Evolutionary conservation across 495 filamentous ascomycete species (phyloP).

Genomic region (Sabuloglossum arenarium): DNA sequence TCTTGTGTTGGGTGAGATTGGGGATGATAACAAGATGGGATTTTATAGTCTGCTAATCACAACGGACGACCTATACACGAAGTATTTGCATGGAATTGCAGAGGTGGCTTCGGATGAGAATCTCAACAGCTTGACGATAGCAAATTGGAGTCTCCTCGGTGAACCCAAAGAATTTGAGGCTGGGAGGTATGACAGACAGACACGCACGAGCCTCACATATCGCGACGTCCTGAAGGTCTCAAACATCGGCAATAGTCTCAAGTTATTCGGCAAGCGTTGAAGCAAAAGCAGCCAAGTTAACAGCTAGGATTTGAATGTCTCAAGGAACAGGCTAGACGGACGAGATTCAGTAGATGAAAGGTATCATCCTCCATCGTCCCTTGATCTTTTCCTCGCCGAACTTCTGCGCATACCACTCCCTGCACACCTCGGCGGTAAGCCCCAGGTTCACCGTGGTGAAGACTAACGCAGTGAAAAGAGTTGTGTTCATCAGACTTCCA

Average conservation of each 20-base stretch:
- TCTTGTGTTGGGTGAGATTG: neutral
- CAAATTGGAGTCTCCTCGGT: slow-evolving; percentile 67
- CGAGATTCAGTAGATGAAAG: slow-evolving; percentile 39
- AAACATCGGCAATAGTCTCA: slow-evolving; percentile 46
- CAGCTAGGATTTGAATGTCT: neutral
- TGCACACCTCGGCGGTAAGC: slow-evolving; percentile 56
- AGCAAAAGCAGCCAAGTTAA: neutral
- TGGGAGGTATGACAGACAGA: slow-evolving; percentile 40
- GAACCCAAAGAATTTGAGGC: slow-evolving; percentile 30
- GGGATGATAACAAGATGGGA: neutral
- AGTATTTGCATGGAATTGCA: slow-evolving; percentile 36
- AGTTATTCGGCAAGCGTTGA: slow-evolving; percentile 29
- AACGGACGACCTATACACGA: slow-evolving; percentile 40
- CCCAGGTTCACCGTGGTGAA: slow-evolving; percentile 71
- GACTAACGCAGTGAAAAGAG: slow-evolving; percentile 39
- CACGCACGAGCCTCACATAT: slow-evolving; percentile 74
- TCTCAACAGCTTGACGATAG: slow-evolving; percentile 30
- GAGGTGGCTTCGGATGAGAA: slow-evolving; percentile 16
- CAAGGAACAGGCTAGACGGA: neutral
- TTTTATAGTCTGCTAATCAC: slow-evolving; percentile 44
- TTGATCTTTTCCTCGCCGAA: slow-evolving; percentile 52
- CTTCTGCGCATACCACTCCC: slow-evolving; percentile 57
- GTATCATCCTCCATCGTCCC: slow-evolving; percentile 66
- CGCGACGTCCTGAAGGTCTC: slow-evolving; percentile 80
- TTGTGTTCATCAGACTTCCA: slow-evolving; percentile 43